Evolutionary conservation across 2,329 filamentous ascomycete genomes (phyloP), one percentile per base, ranked within the genome.

Genomic region (Verticillium albo-atrum): DNA sequence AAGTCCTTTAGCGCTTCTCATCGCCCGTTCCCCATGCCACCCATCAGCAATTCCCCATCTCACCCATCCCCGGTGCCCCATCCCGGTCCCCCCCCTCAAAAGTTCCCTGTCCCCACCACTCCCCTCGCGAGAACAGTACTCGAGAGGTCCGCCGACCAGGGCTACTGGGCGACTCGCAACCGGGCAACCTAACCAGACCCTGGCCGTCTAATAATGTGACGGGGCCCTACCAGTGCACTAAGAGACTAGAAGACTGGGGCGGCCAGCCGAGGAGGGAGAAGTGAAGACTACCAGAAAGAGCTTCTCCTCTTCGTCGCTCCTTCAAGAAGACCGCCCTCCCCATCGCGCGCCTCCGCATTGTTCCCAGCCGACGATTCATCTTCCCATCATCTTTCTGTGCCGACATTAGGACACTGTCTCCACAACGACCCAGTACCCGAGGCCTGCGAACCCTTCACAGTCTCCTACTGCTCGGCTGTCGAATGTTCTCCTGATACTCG

Each of bases 41-140:
- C 57, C 61, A 62, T 60, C 59, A 62, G 57, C 59, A 63, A 54
- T 59, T 60, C 61, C 60, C 61, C 61, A 63, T 60, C 52, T 20
- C 57, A 58, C 60, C 57, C 42, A 59, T 57, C 61, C 55, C 56
- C 28, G 58, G 32, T 53, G 37, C 35, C 42, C 23, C 47, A 20
- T 57, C 50, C 51, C 47, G 51, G 57, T 55, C 54, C 54, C 42
- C 57, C 52, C 53, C 37, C 52, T 58, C 54, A 59, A 55, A 42
- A 28, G 30, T 54, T 28, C 30, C 26, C 52, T 28, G 26, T 54
- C 42, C 20, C 42, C 42, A 50, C 42, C 35, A 50, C 42, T 50
- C 42, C 42, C n/a, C 20, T 50, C 20, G 20, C 42, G 42, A 23
- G 42, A 23, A 50, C 42, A n/a, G 42, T 20, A 23, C n/a, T 4